Evolutionary conservation across 768 basidiomycete species (phyloP).

Genomic region (Tylopilus subfusipes): DNA sequence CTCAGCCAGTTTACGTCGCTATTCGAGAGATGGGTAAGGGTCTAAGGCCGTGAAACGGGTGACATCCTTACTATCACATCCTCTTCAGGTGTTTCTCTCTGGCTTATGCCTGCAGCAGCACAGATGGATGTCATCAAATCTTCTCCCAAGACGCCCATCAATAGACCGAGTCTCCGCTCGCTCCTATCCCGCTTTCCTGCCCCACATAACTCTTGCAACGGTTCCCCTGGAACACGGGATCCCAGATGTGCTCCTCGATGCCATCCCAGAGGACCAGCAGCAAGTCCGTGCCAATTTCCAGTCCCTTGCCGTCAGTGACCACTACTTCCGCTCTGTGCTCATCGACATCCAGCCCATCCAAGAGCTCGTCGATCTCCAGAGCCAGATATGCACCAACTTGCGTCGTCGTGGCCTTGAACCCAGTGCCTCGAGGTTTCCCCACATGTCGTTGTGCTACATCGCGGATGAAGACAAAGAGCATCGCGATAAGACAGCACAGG

Average conservation of each 20-base stretch:
- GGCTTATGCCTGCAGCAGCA: slow-evolving; percentile 60
- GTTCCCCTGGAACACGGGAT: slow-evolving; percentile 26
- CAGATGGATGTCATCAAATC: slow-evolving; percentile 43
- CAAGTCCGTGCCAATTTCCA: slow-evolving; percentile 46
- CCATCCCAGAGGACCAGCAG: slow-evolving; percentile 35
- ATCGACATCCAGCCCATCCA: slow-evolving; percentile 44
- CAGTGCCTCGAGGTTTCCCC: slow-evolving; percentile 59
- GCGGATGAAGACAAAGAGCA: slow-evolving; percentile 58
- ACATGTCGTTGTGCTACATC: slow-evolving; percentile 74
- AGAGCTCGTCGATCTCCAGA: slow-evolving; percentile 49
- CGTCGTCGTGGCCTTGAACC: slow-evolving; percentile 36
- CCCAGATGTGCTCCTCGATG: slow-evolving; percentile 31
- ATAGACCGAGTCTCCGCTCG: slow-evolving; percentile 14
- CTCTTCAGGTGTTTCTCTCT: slow-evolving; percentile 54
- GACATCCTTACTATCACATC: not conserved
- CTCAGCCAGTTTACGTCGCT: too few species aligned
- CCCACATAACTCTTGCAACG: slow-evolving; percentile 68
- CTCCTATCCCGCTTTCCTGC: slow-evolving; percentile 60
- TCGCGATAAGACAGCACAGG: slow-evolving; percentile 45
- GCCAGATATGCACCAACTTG: slow-evolving; percentile 40
- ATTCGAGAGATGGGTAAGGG: slow-evolving; percentile 22
- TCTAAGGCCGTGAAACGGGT: not conserved
- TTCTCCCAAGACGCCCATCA: slow-evolving; percentile 43
- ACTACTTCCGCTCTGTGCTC: slow-evolving; percentile 73
- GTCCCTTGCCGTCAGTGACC: slow-evolving; percentile 52